Evolutionary conservation across 306 rosid genomes (phyloP), one percentile per base, ranked within the genome.

Genomic region (Trifolium dubium): DNA sequence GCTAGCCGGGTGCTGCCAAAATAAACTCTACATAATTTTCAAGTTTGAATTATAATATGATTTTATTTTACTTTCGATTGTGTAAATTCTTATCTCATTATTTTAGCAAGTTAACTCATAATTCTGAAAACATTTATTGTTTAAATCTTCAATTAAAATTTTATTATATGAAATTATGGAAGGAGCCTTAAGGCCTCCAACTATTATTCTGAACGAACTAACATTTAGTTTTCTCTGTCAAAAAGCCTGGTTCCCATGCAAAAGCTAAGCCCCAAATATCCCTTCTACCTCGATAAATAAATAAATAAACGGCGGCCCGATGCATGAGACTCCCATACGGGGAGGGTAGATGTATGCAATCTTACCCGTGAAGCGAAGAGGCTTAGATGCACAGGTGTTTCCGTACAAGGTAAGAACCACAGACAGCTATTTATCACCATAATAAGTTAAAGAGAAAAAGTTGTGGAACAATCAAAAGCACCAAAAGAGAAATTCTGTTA

Each of bases 381-480:
- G 47, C 47, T 41, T 41, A 41, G 14, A 23, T 41, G 53, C 23
- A 15, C 40, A 14, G 15, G 15, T 75, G 73, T 79, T 73, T 44
- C 66, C 8, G 2, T 17, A 64, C n/a, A 39, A 61, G 72, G 63
- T 5, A 63, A 43, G 32, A 60, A 35, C 37, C 46, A 76, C 74
- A 34, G 10, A 55, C 28, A 55, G 10, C 12, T 37, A 5, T 68
- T 69, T 61, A 28, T 53, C 29, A 44, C 15, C 60, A 37, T 49
- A 60, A 28, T 10, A 32, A 69, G 31, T 55, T 53, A 17, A 63
- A 54, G 44, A 53, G 12, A 65, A 37, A 69, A 76, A 11, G 29
- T 6, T 18, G 60, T 55, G 37, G 13, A 70, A 76, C 49, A 56
- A 72, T 64, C 37, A 66, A 58, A 64, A 56, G 50, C 47, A 53